Evolutionary conservation across 129 eudicot species (phyloP).

Genomic region (Artemisia annua): DNA sequence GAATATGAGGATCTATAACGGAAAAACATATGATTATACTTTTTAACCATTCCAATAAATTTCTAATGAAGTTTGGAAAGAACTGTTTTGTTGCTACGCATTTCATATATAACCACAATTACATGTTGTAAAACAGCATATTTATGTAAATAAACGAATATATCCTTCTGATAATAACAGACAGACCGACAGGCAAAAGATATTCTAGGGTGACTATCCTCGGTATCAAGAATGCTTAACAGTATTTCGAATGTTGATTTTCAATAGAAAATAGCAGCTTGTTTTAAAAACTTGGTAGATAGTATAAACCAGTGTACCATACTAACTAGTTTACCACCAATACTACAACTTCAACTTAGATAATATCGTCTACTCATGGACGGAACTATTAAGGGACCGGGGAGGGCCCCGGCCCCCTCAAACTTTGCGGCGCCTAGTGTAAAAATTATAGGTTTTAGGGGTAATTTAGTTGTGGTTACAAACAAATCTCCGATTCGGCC

Average conservation of each 20-base stretch:
- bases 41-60: neutral
- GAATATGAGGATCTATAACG: neutral
- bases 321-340: neutral
- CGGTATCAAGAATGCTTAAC: neutral
- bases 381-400: no score
- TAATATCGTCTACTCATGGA: neutral
- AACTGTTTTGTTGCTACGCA: neutral
- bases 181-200: neutral
- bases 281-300: neutral
- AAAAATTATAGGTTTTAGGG: no score
- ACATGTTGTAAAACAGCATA: neutral
- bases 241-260: neutral
- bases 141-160: neutral
- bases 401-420: no score
- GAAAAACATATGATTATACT: neutral
- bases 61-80: neutral
- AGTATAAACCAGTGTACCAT: neutral
- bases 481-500: no score
- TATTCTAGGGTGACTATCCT: neutral
- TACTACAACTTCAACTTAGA: neutral
- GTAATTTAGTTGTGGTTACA: no score
- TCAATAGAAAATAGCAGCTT: neutral
- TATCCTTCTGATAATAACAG: neutral
- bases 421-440: no score
- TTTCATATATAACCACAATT: neutral